A percentile compares a stretch with the other conserved stretches of the same genome.
Evolutionary conservation across 129 eudicot species (phyloP).

Genomic region (carrot (Daucus carota)): DNA sequence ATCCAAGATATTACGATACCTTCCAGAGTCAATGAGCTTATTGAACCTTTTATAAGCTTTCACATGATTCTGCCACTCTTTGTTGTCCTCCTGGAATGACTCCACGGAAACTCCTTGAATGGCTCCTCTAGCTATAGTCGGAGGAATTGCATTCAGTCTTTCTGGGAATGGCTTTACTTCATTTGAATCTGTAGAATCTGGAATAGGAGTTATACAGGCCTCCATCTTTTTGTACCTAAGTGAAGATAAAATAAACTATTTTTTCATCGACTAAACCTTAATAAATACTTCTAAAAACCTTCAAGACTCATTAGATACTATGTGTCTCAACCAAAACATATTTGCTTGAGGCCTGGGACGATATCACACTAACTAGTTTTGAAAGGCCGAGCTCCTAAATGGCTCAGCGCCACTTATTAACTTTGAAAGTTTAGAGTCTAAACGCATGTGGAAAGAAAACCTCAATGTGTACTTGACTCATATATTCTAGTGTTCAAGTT

Average conservation of each 20-base stretch:
- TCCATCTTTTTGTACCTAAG: conserved; percentile 61
- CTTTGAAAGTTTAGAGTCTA: background rate
- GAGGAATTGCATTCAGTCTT: conserved; percentile 49
- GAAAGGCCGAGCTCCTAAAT: background rate
- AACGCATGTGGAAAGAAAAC: background rate
- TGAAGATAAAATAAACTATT: background rate
- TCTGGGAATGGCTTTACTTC: conserved; percentile 51
- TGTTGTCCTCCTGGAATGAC: conserved; percentile 42
- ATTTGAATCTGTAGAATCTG: conserved; percentile 29
- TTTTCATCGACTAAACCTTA: too few species aligned
- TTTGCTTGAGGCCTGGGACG: background rate
- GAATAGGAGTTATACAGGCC: conserved; percentile 48
- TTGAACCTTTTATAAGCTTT: conserved; percentile 54
- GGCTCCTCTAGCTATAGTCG: conserved; percentile 40
- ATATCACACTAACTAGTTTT: background rate
- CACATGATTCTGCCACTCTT: conserved; percentile 53
- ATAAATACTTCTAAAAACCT: background rate
- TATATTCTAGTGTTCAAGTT: background rate
- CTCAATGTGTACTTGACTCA: background rate
- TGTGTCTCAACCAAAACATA: background rate
- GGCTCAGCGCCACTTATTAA: background rate
- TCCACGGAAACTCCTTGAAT: conserved; percentile 48
- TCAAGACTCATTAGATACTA: background rate
- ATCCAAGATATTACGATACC: conserved; percentile 66
- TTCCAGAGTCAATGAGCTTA: conserved; percentile 49